Evolutionary conservation across 164 flowering plant genomes (phyloP), one percentile per base, ranked within the genome.

Genomic region (Vitis rotundifolia): DNA sequence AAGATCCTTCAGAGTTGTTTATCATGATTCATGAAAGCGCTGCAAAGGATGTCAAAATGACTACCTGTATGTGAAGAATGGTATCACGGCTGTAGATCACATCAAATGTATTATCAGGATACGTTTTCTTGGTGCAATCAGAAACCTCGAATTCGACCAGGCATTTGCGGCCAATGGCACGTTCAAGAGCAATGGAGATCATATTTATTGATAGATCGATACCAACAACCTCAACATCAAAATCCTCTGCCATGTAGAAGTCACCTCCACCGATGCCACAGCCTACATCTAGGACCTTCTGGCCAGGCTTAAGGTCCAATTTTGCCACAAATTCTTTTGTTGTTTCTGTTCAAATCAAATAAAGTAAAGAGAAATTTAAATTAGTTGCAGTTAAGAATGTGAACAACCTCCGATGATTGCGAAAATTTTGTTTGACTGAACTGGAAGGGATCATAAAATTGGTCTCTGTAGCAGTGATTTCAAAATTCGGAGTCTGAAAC

Each of bases 251-350:
- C 99, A 96, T 96, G 83, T 96, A 92, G 68, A 96, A 92, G 77
- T 96, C 98, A 59, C 98, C 98, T 76, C 99, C 99, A 2, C 99
- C 99, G 70, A 96, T 91, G 70, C 99, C 99, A 80, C 99, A 96
- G 2, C 99, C 99, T 68, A 96, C 98, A 80, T 96, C 99, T 18
- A 96, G 87, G 50, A 96, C 99, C 77, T 87, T 93, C 76, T 93
- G 98, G 18, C 96, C 94, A 65, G 97, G 90, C 81, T 91, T 85
- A 52, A 96, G 93, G 5, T 91, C 94, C 76, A 96, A 76, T 76
- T 79, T 92, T 26, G 75, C 85, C 66, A 96, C 97, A 83, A 96
- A 91, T 76, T 96, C 99, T 76, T 87, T 96, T 1, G 98, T 96
- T 55, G 98, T 93, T n/a, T 91, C 99, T 96, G 90, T 66, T 49